Base-by-base conservation (phyloP, 192 early-diverging fungal genomes). In the Linnemannia elongata region DNA sequence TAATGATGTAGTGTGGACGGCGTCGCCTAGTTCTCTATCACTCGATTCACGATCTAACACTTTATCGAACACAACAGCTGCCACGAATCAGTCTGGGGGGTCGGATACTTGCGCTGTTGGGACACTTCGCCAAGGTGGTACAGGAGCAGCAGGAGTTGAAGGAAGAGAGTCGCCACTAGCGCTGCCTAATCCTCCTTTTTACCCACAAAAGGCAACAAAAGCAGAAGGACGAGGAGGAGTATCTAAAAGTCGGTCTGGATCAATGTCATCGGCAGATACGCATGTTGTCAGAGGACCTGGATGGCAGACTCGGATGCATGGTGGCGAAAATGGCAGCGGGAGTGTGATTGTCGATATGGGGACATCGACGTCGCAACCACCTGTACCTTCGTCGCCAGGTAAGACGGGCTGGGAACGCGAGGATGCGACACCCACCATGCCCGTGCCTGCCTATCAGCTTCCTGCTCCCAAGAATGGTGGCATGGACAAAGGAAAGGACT, bases 371-470 rank as follows among this genome's bases (percentile, higher is more conserved):
- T 9, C 20, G 45, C 60, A 35, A 33, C 60, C 60, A 12, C 30
- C 66, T 27, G 20, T 57, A 6, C 41, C 76, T 20, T 77, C 72
- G n/a, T 66, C 82, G 3, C 73, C 73, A 55, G 33, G 75, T 27
- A 79, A 75, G 39, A 69, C 77, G 18, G 77, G 82, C n/a, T 84
- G 82, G 82, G 77, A 84, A 42, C 57, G 77, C 12, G 82, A 84
- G 27, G 81, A 77, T 13, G 41, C 24, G 27, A 79, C 77, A 20
- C 72, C 82, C 6, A 85, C 74, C 4, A 72, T 78, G 2, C 74
- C 82, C 12, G 39, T 72, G 1, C 74, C 82, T 22, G 49, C 72
- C 8, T 30, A 18, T 27, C 72, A 45, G 1, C 13, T 49, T 22
- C 42, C 60, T 9, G 74, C 35, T n/a, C 10, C 18, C 20, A 33